Base-by-base conservation (phyloP, 1,139 yeast species). In the Tardiomyces digboiensis region DNA sequence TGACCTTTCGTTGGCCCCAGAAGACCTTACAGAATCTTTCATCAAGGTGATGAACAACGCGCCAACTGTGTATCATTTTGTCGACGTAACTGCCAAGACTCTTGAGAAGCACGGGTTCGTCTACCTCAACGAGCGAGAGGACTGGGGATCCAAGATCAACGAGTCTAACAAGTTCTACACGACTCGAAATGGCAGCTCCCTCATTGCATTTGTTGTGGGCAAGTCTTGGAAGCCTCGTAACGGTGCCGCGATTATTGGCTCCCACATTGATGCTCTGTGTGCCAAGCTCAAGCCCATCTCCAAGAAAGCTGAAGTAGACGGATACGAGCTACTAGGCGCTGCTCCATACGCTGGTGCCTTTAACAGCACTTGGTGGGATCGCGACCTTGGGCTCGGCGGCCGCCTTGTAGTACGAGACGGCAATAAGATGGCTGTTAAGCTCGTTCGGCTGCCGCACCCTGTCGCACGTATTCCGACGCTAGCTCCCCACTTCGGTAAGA, bases 1-100 rank as follows among this genome's bases (percentile, higher is more conserved):
- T 16, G 33, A 26, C 16, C 33, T 8, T 4, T 26, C 33, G 5
- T 13, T 16, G 10, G 3, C 33, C 5, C 16, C 33, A 5, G 33
- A 5, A n/a, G 33, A 26, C 5, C 33, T 26, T 16, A 26, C 12
- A n/a, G 14, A 26, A 16, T 4, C 5, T 5, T 33, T 33, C 37
- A 33, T 33, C n/a, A 33, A 80, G 50, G 91, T 85, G 61, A 82
- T 89, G 59, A 85, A 86, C 65, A 74, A 72, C 2, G 80, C 94
- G 2, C 97, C 97, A 37, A 86, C 97, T 0, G 95, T 95, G 0
- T 91, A 82, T 64, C 97, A 91, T 63, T 95, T 89, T 2, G 89
- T 87, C 8, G 73, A 76, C 45, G 71, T 73, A 29, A 78, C 83
- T 42, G 54, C 61, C 21, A 46, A 52, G 29, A 53, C 53, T 41